These are phyloP conservation scores for Fusarium tupiense DNA, from an alignment of 2,329 filamentous ascomycete genomes.

Conservation along the genomic window DNA sequence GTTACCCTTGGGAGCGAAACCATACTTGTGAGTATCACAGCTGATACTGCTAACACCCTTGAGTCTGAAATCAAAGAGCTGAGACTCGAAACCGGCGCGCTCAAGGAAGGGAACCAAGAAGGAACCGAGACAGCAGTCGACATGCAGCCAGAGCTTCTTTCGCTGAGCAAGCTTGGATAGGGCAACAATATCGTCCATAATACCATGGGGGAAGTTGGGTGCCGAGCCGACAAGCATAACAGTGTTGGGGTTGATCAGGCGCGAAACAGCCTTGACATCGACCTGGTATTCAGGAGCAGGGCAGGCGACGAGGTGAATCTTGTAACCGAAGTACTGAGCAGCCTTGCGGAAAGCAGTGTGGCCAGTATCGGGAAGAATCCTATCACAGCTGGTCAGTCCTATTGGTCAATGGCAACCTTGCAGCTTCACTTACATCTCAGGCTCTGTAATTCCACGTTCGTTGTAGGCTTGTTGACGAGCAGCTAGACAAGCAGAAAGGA, in stretches of 20 bases:
- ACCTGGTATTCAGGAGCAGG: conserved; percentile 88
- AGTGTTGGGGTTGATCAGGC: conserved; percentile 94
- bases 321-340: conserved; percentile 95
- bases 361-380: conserved; percentile 92
- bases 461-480: conserved; percentile 88
- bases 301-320: conserved; percentile 87
- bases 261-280: conserved; percentile 78
- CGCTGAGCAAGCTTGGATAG: conserved; percentile 85
- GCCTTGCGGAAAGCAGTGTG: conserved; percentile 98
- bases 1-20: conserved; percentile 98
- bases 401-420: background rate
- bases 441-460: conserved; percentile 89
- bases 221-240: conserved; percentile 92
- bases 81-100: conserved; percentile 89
- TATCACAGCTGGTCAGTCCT: conserved; percentile 48
- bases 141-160: conserved; percentile 86
- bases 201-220: conserved; percentile 97
- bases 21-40: conserved; percentile 99
- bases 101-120: conserved; percentile 94
- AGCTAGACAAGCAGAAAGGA: conserved; percentile 92
- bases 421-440: conserved; percentile 79
- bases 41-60: conserved; percentile 95
- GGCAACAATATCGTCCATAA: conserved; percentile 91
- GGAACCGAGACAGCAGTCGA: conserved; percentile 96
- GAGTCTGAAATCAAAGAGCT: conserved; percentile 91